Conservation (phyloP, 192 early-diverging fungal genomes). For the Dimargaris cristalligena region DNA sequence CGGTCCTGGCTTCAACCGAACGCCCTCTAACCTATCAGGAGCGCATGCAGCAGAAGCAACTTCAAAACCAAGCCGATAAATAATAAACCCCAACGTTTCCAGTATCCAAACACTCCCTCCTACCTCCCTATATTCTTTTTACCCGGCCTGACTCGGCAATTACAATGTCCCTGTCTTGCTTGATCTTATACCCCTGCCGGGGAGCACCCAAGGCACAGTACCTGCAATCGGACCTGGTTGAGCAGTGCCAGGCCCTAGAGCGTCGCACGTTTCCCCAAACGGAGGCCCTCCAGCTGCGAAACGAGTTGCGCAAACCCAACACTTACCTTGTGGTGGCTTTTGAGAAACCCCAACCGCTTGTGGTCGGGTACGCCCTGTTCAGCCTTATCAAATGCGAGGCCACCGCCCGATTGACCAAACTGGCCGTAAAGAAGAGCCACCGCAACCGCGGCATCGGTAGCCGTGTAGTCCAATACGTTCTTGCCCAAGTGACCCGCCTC, state of each 20-base stretch:
- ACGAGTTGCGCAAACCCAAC: constrained; percentile 15
- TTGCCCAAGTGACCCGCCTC: not conserved
- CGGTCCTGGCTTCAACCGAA: not conserved
- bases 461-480: not conserved
- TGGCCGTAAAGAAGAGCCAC: constrained; percentile 13
- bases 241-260: constrained; percentile 16
- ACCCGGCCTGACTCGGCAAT: too few species aligned
- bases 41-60: constrained; percentile 1
- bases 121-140: too few species aligned
- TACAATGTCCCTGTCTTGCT: too few species aligned
- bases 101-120: not conserved
- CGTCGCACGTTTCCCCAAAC: constrained; percentile 16
- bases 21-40: not conserved
- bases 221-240: too few species aligned
- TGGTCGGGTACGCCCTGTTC: constrained; percentile 13
- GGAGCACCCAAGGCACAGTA: too few species aligned
- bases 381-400: constrained; percentile 11
- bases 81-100: not conserved
- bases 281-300: constrained; percentile 15
- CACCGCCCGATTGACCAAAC: constrained; percentile 14
- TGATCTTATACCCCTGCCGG: too few species aligned
- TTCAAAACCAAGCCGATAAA: too few species aligned
- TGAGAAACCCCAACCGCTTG: not conserved
- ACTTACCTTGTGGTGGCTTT: constrained; percentile 13
- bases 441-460: constrained; percentile 12